phyloP scores from a whole-genome alignment of 2,329 filamentous ascomycete genomes.

The Lachnellula subtilissima region DNA sequence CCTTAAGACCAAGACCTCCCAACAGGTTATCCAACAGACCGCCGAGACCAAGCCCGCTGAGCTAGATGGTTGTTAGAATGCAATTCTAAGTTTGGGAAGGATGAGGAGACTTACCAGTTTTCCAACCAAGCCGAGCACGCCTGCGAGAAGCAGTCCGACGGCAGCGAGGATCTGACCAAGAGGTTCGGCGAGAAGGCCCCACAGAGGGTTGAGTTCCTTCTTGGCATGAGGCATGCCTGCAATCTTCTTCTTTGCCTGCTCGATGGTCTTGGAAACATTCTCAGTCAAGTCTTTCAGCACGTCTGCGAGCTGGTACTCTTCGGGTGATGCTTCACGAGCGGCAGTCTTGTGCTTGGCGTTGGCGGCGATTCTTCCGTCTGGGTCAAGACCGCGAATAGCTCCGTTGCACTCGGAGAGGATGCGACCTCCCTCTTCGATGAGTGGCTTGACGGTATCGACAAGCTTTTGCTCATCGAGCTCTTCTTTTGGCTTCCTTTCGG shows the following conservation, averaged over 20 bases:
- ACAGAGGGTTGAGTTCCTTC: slow-evolving; percentile 90
- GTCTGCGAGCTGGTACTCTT: slow-evolving; percentile 82
- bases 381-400: slow-evolving; percentile 79
- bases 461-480: slow-evolving; percentile 88
- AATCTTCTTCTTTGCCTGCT: slow-evolving; percentile 83
- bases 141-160: slow-evolving; percentile 75
- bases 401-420: slow-evolving; percentile 86
- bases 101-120: slow-evolving; percentile 43
- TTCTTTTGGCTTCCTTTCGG: slow-evolving; percentile 75
- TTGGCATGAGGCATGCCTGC: slow-evolving; percentile 90
- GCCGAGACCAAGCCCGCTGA: slow-evolving; percentile 73
- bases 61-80: slow-evolving; percentile 12
- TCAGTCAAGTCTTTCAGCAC: slow-evolving; percentile 80
- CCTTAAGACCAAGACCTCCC: slow-evolving; percentile 70
- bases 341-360: slow-evolving; percentile 79
- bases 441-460: slow-evolving; percentile 78
- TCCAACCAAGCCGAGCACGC: slow-evolving; percentile 81
- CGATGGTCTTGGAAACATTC: slow-evolving; percentile 75
- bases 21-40: slow-evolving; percentile 75
- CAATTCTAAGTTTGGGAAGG: too few relatives aligned
- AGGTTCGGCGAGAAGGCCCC: slow-evolving; percentile 73
- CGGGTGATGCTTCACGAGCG: slow-evolving; percentile 69
- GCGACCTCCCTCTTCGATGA: slow-evolving; percentile 79
- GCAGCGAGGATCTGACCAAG: slow-evolving; percentile 89
- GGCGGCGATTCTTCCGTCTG: slow-evolving; percentile 77